phyloP scores from a whole-genome alignment of 2,329 filamentous ascomycete species.

The Nothopassalora personata region DNA sequence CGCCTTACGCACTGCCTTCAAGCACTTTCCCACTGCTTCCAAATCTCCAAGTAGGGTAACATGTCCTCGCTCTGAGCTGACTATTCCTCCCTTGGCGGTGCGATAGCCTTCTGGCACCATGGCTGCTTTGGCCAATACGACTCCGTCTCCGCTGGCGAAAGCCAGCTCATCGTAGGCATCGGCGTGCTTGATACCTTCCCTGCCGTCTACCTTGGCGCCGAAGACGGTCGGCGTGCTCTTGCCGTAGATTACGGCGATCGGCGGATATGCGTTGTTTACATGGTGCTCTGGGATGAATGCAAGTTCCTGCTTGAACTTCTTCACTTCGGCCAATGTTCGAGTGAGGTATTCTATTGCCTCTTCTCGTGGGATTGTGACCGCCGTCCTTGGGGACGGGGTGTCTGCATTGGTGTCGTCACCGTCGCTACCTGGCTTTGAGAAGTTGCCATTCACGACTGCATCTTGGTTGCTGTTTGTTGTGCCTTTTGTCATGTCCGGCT shows the following conservation, averaged over 20 bases:
- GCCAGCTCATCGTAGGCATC: conserved; percentile 83
- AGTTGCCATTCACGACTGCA: conserved; percentile 40
- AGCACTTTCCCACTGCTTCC: conserved; percentile 68
- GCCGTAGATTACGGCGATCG: conserved; percentile 75
- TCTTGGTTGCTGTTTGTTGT: conserved; percentile 27
- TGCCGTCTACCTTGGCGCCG: conserved; percentile 66
- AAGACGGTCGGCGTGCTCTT: conserved; percentile 82
- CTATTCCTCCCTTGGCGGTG: conserved; percentile 65
- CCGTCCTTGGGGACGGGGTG: conserved; percentile 30
- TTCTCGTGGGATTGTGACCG: conserved; percentile 51
- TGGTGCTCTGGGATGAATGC: conserved; percentile 56
- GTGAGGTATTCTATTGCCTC: conserved; percentile 62
- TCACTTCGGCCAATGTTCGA: conserved; percentile 66
- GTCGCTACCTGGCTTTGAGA: conserved; percentile 21
- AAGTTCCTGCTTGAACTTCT: conserved; percentile 71
- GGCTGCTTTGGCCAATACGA: conserved; percentile 77
- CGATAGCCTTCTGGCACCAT: conserved; percentile 79
- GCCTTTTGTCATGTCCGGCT: conserved; percentile 13
- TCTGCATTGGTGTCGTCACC: conserved; percentile 9
- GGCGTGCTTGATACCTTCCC: conserved; percentile 66
- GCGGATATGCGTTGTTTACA: conserved; percentile 69
- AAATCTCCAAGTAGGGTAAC: conserved; percentile 82
- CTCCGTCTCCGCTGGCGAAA: conserved; percentile 83
- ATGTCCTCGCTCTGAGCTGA: conserved; percentile 79
- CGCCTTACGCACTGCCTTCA: conserved; percentile 63